Base-by-base conservation (phyloP, 306 rosid genomes). In the Herpetospermum pedunculosum region DNA sequence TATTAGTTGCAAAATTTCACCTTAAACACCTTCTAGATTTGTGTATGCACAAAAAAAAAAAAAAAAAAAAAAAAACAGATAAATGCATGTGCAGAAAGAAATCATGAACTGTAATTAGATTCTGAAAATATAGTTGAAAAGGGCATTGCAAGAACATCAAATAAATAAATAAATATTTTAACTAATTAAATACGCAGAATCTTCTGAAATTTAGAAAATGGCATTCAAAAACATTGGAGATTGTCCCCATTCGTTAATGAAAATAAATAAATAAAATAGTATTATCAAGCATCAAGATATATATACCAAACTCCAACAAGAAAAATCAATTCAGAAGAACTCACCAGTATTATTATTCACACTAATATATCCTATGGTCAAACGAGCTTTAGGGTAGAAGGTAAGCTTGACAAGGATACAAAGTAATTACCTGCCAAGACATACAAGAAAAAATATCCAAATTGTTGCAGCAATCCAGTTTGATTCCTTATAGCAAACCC, bases 401-500 rank as follows among this genome's bases (percentile, higher is more conserved):
- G 54, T 43, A 34, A 68, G 18, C 53, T 25, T 25, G 54, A 44
- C 41, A 18, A 70, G 26, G 46, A 50, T 30, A 30, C 28, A 30
- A 30, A 46, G 29, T 28, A 71, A 46, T 50, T 48, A 71, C 75
- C 75, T 71, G 84, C 98, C 98, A 47, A 92, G 50, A 76, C 88
- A 86, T 46, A 75, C 77, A 76, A 92, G 87, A 4, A 92, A 75
- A 75, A 83, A 18, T 54, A 85, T 86, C 98, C 96, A 92, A 28
- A 85, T 34, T 55, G 80, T 38, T 65, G 92, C 87, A 77, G 75
- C 79, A 74, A 83, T 65, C 90, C 92, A 87, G 77, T 77, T 87
- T 49, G 92, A 76, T 64, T 92, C 98, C 84, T 90, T 92, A 82
- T 92, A 88, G 44, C 54, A 55, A 79, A 92, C 67, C 98, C 98